Base-by-base conservation (phyloP, 2,329 filamentous ascomycete species). In the Neopestalotiopsis sp. region DNA sequence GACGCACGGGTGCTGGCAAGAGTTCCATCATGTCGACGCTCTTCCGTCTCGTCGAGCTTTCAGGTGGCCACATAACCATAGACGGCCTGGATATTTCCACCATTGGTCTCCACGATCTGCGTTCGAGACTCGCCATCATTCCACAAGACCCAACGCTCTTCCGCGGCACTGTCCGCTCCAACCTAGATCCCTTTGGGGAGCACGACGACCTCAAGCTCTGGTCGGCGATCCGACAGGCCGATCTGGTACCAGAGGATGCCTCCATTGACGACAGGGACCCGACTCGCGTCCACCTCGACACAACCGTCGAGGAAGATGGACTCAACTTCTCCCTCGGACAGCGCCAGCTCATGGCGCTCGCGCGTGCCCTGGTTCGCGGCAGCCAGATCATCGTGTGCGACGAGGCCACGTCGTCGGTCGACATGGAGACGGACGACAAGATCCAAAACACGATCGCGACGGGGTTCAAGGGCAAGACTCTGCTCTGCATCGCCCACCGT, bases 391-490 rank as follows among this genome's bases (percentile, higher is more conserved):
- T 98, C 74, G 91, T 99, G 64, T 98, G 95, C 80, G 96, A 99
- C 83, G 96, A 99, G 81, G 96, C 96, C 1, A 99, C 96, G 0
- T 94, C 91, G 1, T 93, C 90, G 0, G 95, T 98, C 7, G 95
- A 98, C 80, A 96, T 98, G 85, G 95, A 98, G 78, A 98, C 95
- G 3, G 96, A 99, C 78, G 92, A 94, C 81, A 97, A 96, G 86
- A 97, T 98, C 78, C 95, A 98, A 81, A 84, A 85, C 67, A 97
- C 95, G 3, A 98, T 98, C 80, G 91, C 93, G 0, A 86, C 88
- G 1, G 95, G 91, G 0, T 98, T 98, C 84, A 86, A 88, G 67
- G 95, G 94, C 69, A 94, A 92, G 84, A 98, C 95, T 2, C 82
- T 98, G 61, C 84, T 98, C 28, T 97, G 94, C 81, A 98, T 98